Evolutionary conservation across 169 alveolate species (phyloP).

Genomic region (Plasmodium knowlesi): DNA sequence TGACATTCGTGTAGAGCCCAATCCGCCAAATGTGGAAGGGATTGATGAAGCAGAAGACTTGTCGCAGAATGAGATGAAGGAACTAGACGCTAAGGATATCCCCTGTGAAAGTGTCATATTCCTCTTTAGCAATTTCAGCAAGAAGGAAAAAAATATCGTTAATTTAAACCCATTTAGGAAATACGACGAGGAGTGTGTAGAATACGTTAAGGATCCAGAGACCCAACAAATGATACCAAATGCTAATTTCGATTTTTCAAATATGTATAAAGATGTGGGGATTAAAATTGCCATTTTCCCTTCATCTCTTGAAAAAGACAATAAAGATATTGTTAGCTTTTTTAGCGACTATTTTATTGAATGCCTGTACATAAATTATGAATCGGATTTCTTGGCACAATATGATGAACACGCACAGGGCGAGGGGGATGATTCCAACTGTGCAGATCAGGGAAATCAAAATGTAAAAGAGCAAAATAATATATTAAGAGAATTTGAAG

Average conservation of each 20-base stretch:
- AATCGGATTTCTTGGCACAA: background rate
- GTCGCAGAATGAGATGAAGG: background rate
- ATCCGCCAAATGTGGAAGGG: background rate
- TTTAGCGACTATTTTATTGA: conserved; percentile 68
- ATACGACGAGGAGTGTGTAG: conserved; percentile 33
- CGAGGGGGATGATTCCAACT: background rate
- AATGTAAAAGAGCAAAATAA: background rate
- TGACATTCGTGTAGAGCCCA: background rate
- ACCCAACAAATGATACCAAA: conserved; percentile 36
- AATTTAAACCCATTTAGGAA: conserved; percentile 47
- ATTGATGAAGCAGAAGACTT: background rate
- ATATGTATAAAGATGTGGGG: conserved; percentile 54
- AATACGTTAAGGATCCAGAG: conserved; percentile 24
- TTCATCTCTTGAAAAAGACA: conserved; percentile 25
- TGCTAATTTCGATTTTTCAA: conserved; percentile 55
- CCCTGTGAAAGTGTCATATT: conserved; percentile 55
- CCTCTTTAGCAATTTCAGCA: conserved; percentile 31
- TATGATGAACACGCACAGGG: no score
- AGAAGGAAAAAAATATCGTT: conserved; percentile 17
- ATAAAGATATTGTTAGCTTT: conserved; percentile 17
- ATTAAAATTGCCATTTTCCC: conserved; percentile 66
- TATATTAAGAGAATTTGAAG: background rate
- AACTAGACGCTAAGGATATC: conserved; percentile 18
- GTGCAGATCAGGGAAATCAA: background rate
- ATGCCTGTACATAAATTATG: conserved; percentile 53